Base-by-base conservation (phyloP, 345 rosid genomes). In the Boechera retrofracta region DNA sequence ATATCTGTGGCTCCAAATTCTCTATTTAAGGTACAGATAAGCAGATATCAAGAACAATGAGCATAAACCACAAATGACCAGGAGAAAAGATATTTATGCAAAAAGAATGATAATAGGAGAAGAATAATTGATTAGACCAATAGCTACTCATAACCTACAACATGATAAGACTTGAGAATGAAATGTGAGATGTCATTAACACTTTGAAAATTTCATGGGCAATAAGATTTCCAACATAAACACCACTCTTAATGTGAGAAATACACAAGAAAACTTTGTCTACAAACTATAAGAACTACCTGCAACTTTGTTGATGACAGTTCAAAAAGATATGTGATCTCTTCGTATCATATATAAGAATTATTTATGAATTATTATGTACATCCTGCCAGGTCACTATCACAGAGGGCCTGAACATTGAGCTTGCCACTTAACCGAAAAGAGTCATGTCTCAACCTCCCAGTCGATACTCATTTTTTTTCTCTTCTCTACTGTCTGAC, bases 81-180 rank as follows among this genome's bases (percentile, higher is more conserved):
- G 0, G 7, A 74, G 9, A 65, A 5, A n/a, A 12, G 0, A 11
- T 31, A 15, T 31, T 24, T 38, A 21, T 45, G 44, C 66, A 71
- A 4, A 33, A 35, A 4, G 0, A n/a, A 28, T 33, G 0, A 3
- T 0, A 11, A 29, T 13, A 5, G 6, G 57, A 72, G 13, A n/a
- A 38, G 4, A 28, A 38, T 48, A 15, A 16, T 58, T 28, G 26
- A 48, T 31, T 36, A 57, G 16, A 67, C 48, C 72, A 24, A 58
- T 53, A 45, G 2, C 47, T 26, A 66, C 5, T 56, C 35, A 1
- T 55, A 32, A 13, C 64, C 47, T 31, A 39, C 16, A 18, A 55
- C 38, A 45, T 21, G 67, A 45, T 64, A 26, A 67, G 67, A 52
- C 44, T 67, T 58, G 39, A 44, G 45, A 73, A 72, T 52, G 64